Evolutionary conservation across 805 yeast species (phyloP).

Genomic region (Starmera quercuum): DNA sequence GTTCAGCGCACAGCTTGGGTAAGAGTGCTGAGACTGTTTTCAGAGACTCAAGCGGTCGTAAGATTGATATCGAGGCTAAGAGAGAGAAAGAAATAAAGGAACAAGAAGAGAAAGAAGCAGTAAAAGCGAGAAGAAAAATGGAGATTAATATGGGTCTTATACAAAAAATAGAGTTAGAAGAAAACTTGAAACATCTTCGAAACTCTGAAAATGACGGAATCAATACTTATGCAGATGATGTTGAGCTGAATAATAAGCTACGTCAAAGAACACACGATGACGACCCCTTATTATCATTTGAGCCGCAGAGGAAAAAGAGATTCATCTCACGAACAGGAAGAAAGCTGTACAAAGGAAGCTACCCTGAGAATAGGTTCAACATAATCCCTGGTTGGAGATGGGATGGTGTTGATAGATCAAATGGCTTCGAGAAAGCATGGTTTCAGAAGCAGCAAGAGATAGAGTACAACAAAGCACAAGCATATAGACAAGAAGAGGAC

Average conservation of each 20-base stretch:
- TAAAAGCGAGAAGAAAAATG: slow-evolving; percentile 20
- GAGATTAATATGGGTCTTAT: slow-evolving; percentile 30
- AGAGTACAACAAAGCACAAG: neutral
- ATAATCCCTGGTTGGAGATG: slow-evolving; percentile 77
- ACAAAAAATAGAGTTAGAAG: slow-evolving; percentile 28
- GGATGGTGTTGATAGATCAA: slow-evolving; percentile 90
- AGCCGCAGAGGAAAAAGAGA: slow-evolving; percentile 17
- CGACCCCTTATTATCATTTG: slow-evolving; percentile 57
- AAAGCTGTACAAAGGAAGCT: slow-evolving; percentile 45
- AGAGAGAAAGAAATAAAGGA: slow-evolving; percentile 20
- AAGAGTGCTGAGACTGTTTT: slow-evolving; percentile 33
- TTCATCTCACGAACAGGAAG: slow-evolving; percentile 36
- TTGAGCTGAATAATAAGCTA: slow-evolving; percentile 26
- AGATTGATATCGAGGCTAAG: slow-evolving; percentile 31
- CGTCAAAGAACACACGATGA: slow-evolving; percentile 34
- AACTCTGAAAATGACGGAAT: slow-evolving; percentile 18
- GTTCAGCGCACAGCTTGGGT: slow-evolving; percentile 7
- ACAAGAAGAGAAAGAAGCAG: slow-evolving; percentile 19
- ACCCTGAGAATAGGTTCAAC: slow-evolving; percentile 64
- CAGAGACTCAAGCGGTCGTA: slow-evolving; percentile 57
- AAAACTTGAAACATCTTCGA: slow-evolving; percentile 23
- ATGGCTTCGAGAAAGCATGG: slow-evolving; percentile 72
- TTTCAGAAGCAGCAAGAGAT: slow-evolving; percentile 29
- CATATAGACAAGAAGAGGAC: too few relatives aligned
- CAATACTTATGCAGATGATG: slow-evolving; percentile 29